phyloP scores from a whole-genome alignment of 768 basidiomycete species.

The Lactarius tabidus region DNA sequence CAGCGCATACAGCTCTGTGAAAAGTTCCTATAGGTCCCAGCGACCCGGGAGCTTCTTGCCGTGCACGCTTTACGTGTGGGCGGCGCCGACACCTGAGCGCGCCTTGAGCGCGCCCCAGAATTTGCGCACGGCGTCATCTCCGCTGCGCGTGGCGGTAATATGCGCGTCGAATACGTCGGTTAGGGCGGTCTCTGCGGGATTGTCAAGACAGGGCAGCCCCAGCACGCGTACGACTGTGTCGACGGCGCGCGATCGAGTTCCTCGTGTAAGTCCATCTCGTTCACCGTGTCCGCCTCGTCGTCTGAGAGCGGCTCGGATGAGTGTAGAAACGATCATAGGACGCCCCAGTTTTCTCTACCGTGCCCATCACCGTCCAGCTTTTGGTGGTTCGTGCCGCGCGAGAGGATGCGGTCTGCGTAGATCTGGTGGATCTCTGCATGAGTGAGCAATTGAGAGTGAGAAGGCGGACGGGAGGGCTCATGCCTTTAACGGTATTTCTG shows the following conservation, averaged over 20 bases:
- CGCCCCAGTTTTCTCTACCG: conserved; percentile 62
- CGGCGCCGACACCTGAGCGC: too few relatives aligned
- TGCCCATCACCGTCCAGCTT: conserved; percentile 57
- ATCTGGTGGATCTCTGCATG: conserved; percentile 64
- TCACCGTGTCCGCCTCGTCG: conserved; percentile 58
- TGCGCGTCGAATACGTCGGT: conserved; percentile 34
- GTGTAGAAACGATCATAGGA: conserved; percentile 75
- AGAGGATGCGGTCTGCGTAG: conserved; percentile 68
- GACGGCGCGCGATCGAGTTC: conserved; percentile 37
- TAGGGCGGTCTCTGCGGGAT: too few relatives aligned
- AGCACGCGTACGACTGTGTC: too few relatives aligned
- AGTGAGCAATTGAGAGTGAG: conserved; percentile 79
- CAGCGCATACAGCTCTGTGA: too few relatives aligned
- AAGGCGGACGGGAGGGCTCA: conserved; percentile 58
- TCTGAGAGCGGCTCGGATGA: conserved; percentile 54
- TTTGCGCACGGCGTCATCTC: too few relatives aligned
- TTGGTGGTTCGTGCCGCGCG: conserved; percentile 84
- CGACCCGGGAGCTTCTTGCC: too few relatives aligned
- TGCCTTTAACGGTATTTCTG: conserved; percentile 45
- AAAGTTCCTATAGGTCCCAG: too few relatives aligned
- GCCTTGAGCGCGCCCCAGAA: too few relatives aligned
- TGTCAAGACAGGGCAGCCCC: too few relatives aligned
- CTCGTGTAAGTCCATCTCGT: conserved; percentile 67
- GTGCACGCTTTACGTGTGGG: too few relatives aligned
- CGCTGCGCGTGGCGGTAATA: conserved; percentile 11